Base-by-base conservation (phyloP, 78 protist species). In the Dictyostelium capitatum region DNA sequence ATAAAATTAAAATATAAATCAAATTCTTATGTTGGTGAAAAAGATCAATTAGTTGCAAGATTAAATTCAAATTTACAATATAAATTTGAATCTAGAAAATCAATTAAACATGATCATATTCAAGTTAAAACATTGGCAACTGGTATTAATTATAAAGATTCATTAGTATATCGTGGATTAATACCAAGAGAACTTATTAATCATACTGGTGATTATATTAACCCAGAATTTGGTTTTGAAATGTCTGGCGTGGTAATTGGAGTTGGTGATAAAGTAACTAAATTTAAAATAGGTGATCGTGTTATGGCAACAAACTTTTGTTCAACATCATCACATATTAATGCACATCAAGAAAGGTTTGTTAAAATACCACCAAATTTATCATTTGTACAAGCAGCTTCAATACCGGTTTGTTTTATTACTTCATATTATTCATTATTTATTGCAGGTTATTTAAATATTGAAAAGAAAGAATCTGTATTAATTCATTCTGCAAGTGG, bases 71-170 rank as follows among this genome's bases (percentile, higher is more conserved):
- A 65, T 65, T 14, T 65, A 28, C 20, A n/a, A 65, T 65, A 30
- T 41, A n/a, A 65, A 30, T 65, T 65, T 6, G n/a, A 57, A 6
- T 3, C 50, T 9, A 14, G 17, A 11, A 37, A 46, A 72, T 3
- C 54, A 46, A 6, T 48, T 19, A 75, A 9, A 2, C 74, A 65
- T 15, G 48, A 83, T 11, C 73, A 83, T 30, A 37, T 83, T 23
- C 80, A 83, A 25, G 53, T 83, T 50, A 37, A 83, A 56, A 79
- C 72, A 1, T 32, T 10, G 47, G 64, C 90, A 4, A 41, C 72
- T 19, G 90, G 90, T 72, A 69, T 90, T 20, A 90, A 64, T 62
- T 90, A 56, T 41, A 47, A 57, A 32, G 95, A 90, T 73, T 48
- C 25, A 7, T 17, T 89, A 57, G 32, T 67, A 73, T 78, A 80